A percentile compares a stretch with the other conserved stretches of the same genome.
Evolutionary conservation across 2,329 filamentous ascomycete genomes (phyloP).

Genomic region (Pseudocercospora fijiensis): DNA sequence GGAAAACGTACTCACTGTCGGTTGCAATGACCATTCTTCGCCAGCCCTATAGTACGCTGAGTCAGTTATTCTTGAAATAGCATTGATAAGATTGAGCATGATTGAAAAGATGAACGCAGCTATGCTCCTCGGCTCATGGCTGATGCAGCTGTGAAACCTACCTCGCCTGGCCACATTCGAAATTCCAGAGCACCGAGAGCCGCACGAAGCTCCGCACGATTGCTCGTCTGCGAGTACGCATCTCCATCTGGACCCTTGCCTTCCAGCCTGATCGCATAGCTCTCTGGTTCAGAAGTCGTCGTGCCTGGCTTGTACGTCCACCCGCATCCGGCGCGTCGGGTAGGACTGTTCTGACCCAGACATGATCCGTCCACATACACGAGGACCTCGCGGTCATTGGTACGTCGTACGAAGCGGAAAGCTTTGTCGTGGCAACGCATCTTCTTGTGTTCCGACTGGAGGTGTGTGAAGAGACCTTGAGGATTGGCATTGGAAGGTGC

Average conservation of each 20-base stretch:
- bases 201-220: conserved; percentile 13
- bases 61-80: neutral
- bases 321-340: neutral
- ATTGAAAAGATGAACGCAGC: neutral
- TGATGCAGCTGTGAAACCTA: neutral
- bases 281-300: neutral
- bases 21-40: conserved; percentile 2
- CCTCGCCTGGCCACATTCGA: conserved; percentile 10
- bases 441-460: neutral
- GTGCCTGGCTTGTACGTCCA: conserved; percentile 2
- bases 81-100: neutral
- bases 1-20: conserved; percentile 8
- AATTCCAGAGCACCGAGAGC: conserved; percentile 2
- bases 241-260: conserved; percentile 1
- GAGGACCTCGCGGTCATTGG: conserved; percentile 2
- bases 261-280: neutral
- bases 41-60: neutral
- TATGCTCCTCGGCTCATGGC: neutral
- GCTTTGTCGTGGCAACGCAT: neutral
- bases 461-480: conserved; percentile 6
- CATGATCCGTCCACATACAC: conserved; percentile 7
- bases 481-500: neutral
- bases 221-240: conserved; percentile 1
- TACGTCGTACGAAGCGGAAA: conserved; percentile 2
- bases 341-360: conserved; percentile 1